phyloP scores from a whole-genome alignment of 2,329 filamentous ascomycete genomes.

The Onygenales sp. region DNA sequence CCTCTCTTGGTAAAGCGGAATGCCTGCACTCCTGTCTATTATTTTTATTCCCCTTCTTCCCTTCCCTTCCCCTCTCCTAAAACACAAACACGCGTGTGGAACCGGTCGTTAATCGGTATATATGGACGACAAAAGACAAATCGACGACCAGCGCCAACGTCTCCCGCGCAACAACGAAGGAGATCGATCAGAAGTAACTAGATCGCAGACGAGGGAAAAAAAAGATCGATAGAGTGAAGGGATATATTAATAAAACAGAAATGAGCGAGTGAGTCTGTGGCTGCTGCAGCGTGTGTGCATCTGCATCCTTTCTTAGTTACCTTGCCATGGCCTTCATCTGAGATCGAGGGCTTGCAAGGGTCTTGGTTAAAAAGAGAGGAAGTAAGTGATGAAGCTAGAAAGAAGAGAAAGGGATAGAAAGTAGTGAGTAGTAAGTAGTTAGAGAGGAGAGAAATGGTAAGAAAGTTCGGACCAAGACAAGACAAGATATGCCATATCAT shows the following conservation, averaged over 20 bases:
- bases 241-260: not conserved
- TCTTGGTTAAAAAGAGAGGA: not conserved
- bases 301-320: not conserved
- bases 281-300: not conserved
- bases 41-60: not conserved
- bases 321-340: not conserved
- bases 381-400: not conserved
- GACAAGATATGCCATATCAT: not conserved
- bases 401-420: not conserved
- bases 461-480: not conserved
- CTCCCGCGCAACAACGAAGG: not conserved
- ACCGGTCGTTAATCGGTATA: not conserved
- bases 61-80: not conserved
- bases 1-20: not conserved
- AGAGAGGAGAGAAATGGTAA: not conserved
- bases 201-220: not conserved
- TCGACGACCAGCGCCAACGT: conserved; percentile 4
- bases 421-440: not conserved
- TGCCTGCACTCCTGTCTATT: not conserved
- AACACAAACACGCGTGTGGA: not conserved
- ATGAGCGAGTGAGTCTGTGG: not conserved
- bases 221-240: not conserved
- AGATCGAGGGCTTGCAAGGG: not conserved
- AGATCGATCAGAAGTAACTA: not conserved
- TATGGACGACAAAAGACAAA: not conserved